A percentile compares a stretch with the other conserved stretches of the same genome.
Conservation (phyloP, 2,329 filamentous ascomycete genomes). For the Cladophialophora psammophila region DNA sequence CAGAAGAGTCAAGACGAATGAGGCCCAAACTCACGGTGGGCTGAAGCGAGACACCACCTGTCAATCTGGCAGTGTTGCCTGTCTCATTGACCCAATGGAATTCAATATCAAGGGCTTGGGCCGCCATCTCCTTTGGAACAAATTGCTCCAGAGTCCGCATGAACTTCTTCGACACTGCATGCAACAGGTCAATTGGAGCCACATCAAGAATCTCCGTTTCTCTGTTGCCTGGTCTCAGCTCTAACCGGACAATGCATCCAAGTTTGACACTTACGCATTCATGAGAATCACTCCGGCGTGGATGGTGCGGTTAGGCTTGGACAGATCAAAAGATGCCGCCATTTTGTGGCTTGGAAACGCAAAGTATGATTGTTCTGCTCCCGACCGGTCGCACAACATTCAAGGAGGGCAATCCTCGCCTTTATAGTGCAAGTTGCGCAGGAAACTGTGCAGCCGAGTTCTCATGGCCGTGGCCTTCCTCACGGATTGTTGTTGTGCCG, state of each 20-base stretch:
- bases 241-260: background rate
- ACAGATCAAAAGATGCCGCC: conserved; percentile 25
- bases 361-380: background rate
- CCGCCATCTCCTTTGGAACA: conserved; percentile 13
- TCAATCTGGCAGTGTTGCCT: conserved; percentile 29
- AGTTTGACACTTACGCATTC: conserved; percentile 12
- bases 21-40: conserved; percentile 16
- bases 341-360: conserved; percentile 7
- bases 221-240: conserved; percentile 18
- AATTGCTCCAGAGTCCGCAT: conserved; percentile 27
- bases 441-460: background rate
- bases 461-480: background rate
- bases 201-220: conserved; percentile 43
- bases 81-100: conserved; percentile 46
- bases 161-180: conserved; percentile 39
- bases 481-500: background rate
- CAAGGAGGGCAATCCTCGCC: background rate
- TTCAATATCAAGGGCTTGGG: conserved; percentile 41
- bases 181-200: conserved; percentile 43
- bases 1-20: background rate
- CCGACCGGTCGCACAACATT: background rate
- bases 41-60: conserved; percentile 25
- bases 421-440: background rate
- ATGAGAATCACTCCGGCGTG: conserved; percentile 28
- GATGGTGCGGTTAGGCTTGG: conserved; percentile 28